Base-by-base conservation (phyloP, 2,329 filamentous ascomycete genomes). In the Cladosporium sp. region DNA sequence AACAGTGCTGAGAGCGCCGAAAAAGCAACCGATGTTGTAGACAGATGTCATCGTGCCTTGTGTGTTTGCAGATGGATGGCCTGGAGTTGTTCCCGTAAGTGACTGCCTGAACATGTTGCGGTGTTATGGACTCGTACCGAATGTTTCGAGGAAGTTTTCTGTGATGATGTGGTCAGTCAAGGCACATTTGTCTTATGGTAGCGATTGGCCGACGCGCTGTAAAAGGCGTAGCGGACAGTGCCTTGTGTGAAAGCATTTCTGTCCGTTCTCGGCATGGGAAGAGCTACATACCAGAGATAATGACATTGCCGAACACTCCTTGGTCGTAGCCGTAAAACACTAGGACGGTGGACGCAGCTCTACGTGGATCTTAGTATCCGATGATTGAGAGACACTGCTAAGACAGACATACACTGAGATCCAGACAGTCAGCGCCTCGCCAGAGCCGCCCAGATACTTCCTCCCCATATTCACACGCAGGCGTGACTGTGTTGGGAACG, bases 391-490 rank as follows among this genome's bases (percentile, higher is more conserved):
- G n/a, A n/a, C 24, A 45, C 25, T 15, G 24, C 12, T 15, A 17
- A n/a, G 15, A 28, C 5, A 22, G 4, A 39, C 64, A 39, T 17
- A 64, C 61, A 81, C 69, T 4, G 76, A 78, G 40, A 81, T 80
- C 78, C 78, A 80, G 15, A 81, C 71, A 0, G 78, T 81, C n/a
- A 81, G 70, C 25, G 71, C 67, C 59, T 78, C 73, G 32, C 79
- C 79, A 40, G 77, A 79, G 34, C 78, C 78, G 60, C 78, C 79
- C 49, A 80, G 74, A 59, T 80, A 81, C 63, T 74, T 77, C 44
- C 74, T 74, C 28, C 73, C 73, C 75, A 82, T 75, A 22, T 35
- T 56, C 20, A 17, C 48, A 22, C 25, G 36, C 15, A 39, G 12
- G 17, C 17, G 3, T 39, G 36, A 39, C 8, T 3, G 17, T n/a